Evolutionary conservation across 2,329 filamentous ascomycete genomes (phyloP).

Genomic region (Colletotrichum godetiae): DNA sequence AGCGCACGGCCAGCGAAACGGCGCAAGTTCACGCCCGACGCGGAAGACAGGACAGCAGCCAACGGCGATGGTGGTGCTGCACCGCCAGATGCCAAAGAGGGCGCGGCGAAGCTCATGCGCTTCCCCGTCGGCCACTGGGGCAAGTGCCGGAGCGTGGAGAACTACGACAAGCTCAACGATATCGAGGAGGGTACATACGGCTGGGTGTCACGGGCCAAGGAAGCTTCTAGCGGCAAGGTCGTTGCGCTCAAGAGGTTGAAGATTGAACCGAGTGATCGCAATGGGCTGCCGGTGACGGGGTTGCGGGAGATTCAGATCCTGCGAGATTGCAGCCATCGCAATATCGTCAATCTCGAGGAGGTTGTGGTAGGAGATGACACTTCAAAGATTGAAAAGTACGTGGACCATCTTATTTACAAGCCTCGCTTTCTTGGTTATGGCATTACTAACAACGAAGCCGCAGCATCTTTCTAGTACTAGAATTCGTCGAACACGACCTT

Average conservation of each 20-base stretch:
- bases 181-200: conserved; percentile 99
- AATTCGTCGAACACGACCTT: conserved; percentile 97
- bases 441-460: conserved; percentile 38
- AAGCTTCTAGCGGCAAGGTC: conserved; percentile 78
- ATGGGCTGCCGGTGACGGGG: conserved; percentile 89
- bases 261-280: conserved; percentile 79
- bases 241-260: conserved; percentile 96
- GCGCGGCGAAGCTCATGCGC: conserved; percentile 71
- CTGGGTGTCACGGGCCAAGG: conserved; percentile 87
- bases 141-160: conserved; percentile 80
- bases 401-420: conserved; percentile 19
- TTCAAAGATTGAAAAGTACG: conserved; percentile 64
- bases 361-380: conserved; percentile 80
- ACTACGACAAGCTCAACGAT: conserved; percentile 93
- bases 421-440: conserved; percentile 50
- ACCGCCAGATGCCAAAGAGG: conserved; percentile 36
- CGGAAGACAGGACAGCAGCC: not conserved
- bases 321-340: conserved; percentile 80
- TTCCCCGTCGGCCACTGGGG: conserved; percentile 78
- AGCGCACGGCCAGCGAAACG: conserved; percentile 68
- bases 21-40: conserved; percentile 67
- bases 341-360: conserved; percentile 85
- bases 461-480: conserved; percentile 93
- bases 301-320: conserved; percentile 94
- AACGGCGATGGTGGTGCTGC: conserved; percentile 37